A percentile compares a stretch with the other conserved stretches of the same genome.
These are phyloP conservation scores for Aspergillus fructus DNA, from an alignment of 2,329 filamentous ascomycete species.

Conservation along the genomic window DNA sequence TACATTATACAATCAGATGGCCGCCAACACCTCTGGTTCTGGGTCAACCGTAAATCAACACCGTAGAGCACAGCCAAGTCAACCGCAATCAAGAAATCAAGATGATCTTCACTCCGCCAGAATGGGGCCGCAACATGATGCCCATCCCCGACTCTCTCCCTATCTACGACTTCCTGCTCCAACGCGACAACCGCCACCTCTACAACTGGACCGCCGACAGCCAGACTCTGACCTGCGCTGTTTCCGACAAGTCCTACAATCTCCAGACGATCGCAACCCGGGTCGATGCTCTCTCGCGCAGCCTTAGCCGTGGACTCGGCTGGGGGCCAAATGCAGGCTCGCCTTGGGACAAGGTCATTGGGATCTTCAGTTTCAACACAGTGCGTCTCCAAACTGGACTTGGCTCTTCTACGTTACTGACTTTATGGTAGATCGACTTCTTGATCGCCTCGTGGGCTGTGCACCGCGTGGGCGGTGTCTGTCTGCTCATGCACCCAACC, in stretches of 20 bases:
- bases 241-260: neutral
- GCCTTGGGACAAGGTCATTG: slow-evolving; percentile 12
- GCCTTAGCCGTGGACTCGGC: slow-evolving; percentile 4
- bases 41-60: too few relatives aligned
- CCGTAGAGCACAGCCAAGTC: too few relatives aligned
- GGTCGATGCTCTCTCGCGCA: slow-evolving; percentile 9
- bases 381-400: neutral
- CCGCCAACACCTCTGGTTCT: too few relatives aligned
- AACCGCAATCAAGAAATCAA: neutral
- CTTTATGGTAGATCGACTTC: slow-evolving; percentile 5
- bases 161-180: neutral
- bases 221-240: neutral
- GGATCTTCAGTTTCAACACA: slow-evolving; percentile 11
- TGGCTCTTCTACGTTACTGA: neutral
- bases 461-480: slow-evolving; percentile 12
- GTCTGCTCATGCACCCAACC: slow-evolving; percentile 8
- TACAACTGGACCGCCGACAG: neutral
- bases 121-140: neutral
- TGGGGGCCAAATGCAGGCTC: slow-evolving; percentile 11
- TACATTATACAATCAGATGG: too few relatives aligned
- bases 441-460: slow-evolving; percentile 11
- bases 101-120: neutral
- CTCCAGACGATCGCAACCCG: neutral
- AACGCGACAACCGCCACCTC: neutral
- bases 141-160: neutral